Conservation (phyloP, 1,284 basidiomycete genomes). For the Garcileccinum viscosum region DNA sequence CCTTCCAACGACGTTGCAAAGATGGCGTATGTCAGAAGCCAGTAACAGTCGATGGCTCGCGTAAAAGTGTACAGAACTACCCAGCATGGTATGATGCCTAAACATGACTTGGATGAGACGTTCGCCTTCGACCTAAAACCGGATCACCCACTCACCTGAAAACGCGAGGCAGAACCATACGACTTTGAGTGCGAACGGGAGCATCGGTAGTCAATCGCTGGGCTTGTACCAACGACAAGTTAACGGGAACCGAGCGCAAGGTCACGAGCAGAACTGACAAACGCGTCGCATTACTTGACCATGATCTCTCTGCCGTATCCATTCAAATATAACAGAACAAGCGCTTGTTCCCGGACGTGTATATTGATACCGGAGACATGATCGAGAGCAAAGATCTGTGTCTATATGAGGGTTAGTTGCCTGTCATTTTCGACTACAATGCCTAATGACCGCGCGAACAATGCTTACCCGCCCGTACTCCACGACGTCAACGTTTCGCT, state of each 20-base stretch:
- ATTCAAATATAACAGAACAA: slow-evolving; percentile 5
- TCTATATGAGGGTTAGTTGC: slow-evolving; percentile 6
- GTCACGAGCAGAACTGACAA: not conserved
- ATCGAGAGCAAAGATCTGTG: not conserved
- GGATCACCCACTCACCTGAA: slow-evolving; percentile 20
- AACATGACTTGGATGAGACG: slow-evolving; percentile 1
- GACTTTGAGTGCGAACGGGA: slow-evolving; percentile 35
- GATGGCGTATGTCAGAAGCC: slow-evolving; percentile 29
- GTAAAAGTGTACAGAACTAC: slow-evolving; percentile 30
- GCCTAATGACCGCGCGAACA: not conserved
- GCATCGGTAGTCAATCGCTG: slow-evolving; percentile 22
- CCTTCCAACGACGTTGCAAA: slow-evolving; percentile 35
- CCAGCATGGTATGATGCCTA: slow-evolving; percentile 32
- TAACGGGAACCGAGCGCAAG: not conserved
- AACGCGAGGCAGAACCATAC: slow-evolving; percentile 35
- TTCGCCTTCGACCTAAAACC: not conserved
- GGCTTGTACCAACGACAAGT: not conserved
- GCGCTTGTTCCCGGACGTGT: slow-evolving; percentile 18
- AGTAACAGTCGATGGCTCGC: slow-evolving; percentile 27
- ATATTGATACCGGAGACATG: not conserved
- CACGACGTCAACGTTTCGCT: no score
- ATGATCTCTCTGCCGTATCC: not conserved
- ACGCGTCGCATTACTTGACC: slow-evolving; percentile 8
- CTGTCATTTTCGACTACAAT: slow-evolving; percentile 2
- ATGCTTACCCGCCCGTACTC: not conserved